Evolutionary conservation across 192 early-diverging fungal species (phyloP).

Genomic region (Backusella macrospora): DNA sequence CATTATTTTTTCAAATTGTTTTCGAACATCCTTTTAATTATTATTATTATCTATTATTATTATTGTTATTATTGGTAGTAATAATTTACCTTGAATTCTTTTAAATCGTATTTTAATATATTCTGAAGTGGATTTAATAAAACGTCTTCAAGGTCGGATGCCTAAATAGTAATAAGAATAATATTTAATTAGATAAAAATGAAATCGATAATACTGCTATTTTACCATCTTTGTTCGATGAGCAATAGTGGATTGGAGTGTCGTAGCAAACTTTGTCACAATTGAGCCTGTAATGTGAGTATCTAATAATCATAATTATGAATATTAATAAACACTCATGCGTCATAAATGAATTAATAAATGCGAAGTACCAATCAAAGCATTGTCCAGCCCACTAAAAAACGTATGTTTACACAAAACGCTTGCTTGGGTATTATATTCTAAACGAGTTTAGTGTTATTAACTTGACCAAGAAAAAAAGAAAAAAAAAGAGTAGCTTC

Average conservation of each 20-base stretch:
- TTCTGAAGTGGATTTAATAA: conserved; percentile 59
- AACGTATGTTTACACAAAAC: conserved; percentile 30
- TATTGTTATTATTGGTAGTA: neutral
- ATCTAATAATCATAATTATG: neutral
- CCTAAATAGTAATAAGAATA: conserved; percentile 35
- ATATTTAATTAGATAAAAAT: neutral
- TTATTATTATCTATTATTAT: conserved; percentile 6
- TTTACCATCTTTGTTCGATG: conserved; percentile 51
- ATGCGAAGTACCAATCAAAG: conserved; percentile 36
- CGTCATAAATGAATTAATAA: neutral
- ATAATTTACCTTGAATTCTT: conserved; percentile 59
- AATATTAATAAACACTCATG: neutral
- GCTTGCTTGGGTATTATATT: conserved; percentile 40
- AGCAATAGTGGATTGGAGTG: conserved; percentile 51
- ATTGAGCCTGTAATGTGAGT: conserved; percentile 44
- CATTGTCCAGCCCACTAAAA: conserved; percentile 23
- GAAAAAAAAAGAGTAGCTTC: conserved; percentile 1
- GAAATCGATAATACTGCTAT: neutral
- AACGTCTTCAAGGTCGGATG: conserved; percentile 60
- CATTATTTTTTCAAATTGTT: conserved; percentile 49
- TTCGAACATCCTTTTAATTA: conserved; percentile 40
- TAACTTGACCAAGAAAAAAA: too few relatives aligned
- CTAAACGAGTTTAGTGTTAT: conserved; percentile 18
- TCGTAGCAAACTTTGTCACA: conserved; percentile 45
- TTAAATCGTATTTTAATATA: conserved; percentile 64